phyloP scores from a whole-genome alignment of 2,329 filamentous ascomycete species.

The Aspergillus ochraceoroseus region DNA sequence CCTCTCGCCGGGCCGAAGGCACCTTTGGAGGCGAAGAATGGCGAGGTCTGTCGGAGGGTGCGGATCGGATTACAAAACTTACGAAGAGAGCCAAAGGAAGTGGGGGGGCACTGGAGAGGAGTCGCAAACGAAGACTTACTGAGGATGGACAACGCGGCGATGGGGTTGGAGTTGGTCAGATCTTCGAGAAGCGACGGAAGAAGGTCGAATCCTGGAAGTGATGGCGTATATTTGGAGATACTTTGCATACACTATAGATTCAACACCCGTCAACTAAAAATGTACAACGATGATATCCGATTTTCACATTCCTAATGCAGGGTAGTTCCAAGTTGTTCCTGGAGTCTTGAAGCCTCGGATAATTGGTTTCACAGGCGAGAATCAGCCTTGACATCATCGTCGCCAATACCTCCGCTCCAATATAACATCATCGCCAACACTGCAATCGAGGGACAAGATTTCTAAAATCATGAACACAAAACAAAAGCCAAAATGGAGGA shows the following conservation, averaged over 20 bases:
- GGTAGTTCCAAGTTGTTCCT: too few relatives aligned
- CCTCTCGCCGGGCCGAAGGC: constrained; percentile 40
- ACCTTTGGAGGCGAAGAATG: constrained; percentile 92
- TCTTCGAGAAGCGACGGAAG: constrained; percentile 44
- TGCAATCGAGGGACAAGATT: constrained; percentile 17
- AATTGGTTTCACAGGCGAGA: constrained; percentile 2
- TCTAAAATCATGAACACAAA: not conserved
- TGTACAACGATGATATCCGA: too few relatives aligned
- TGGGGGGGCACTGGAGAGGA: constrained; percentile 66
- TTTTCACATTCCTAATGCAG: too few relatives aligned
- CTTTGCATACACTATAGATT: too few relatives aligned
- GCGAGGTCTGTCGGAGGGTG: constrained; percentile 75
- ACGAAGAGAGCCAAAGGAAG: constrained; percentile 64
- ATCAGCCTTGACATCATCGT: constrained; percentile 10
- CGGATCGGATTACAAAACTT: constrained; percentile 78
- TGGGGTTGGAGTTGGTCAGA: constrained; percentile 62
- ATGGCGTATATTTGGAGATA: too few relatives aligned
- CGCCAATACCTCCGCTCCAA: not conserved
- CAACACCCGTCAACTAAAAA: too few relatives aligned
- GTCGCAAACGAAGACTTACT: constrained; percentile 67
- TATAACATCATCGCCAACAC: not conserved
- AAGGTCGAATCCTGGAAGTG: constrained; percentile 43
- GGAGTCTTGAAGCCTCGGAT: too few relatives aligned
- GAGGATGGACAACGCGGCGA: constrained; percentile 69
- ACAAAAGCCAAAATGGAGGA: constrained; percentile 19